Evolutionary conservation across 805 yeast species (phyloP).

Genomic region (Barnettozyma californica): DNA sequence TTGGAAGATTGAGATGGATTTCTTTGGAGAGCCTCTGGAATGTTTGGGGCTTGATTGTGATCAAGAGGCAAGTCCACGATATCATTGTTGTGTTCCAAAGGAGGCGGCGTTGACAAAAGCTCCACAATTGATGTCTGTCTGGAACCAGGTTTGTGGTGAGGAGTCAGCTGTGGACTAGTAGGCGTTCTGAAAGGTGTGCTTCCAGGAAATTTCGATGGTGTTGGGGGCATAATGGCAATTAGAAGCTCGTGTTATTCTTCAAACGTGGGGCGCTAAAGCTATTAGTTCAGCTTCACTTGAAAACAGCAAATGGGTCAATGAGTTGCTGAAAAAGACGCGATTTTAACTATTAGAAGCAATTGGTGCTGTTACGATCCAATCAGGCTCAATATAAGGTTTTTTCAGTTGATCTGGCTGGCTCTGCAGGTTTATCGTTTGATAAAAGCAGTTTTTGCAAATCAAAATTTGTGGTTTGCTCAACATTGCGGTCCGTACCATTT

Average conservation of each 20-base stretch:
- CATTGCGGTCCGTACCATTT: background rate
- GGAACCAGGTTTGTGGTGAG: conserved; percentile 24
- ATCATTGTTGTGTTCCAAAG: conserved; percentile 31
- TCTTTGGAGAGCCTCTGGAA: conserved; percentile 17
- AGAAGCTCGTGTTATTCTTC: background rate
- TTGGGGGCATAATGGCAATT: conserved; percentile 13
- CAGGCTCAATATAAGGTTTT: background rate
- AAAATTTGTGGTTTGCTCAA: conserved; percentile 1
- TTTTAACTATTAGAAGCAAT: background rate
- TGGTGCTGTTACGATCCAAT: background rate
- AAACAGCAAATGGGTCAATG: background rate
- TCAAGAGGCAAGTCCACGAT: conserved; percentile 8
- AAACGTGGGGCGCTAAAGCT: conserved; percentile 11
- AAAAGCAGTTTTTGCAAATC: background rate
- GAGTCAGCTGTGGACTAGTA: conserved; percentile 26
- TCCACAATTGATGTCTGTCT: conserved; percentile 71
- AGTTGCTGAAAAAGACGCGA: background rate
- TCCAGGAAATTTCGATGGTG: conserved; percentile 30
- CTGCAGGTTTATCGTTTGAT: background rate
- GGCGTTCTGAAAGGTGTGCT: conserved; percentile 29
- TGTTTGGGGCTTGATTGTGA: conserved; percentile 3
- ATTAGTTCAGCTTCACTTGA: background rate
- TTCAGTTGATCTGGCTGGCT: background rate
- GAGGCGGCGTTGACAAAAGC: conserved; percentile 72
- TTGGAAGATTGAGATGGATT: conserved; percentile 27